These are phyloP conservation scores for Paecilomyces formosus DNA, from an alignment of 2,329 filamentous ascomycete genomes.

Conservation along the genomic window DNA sequence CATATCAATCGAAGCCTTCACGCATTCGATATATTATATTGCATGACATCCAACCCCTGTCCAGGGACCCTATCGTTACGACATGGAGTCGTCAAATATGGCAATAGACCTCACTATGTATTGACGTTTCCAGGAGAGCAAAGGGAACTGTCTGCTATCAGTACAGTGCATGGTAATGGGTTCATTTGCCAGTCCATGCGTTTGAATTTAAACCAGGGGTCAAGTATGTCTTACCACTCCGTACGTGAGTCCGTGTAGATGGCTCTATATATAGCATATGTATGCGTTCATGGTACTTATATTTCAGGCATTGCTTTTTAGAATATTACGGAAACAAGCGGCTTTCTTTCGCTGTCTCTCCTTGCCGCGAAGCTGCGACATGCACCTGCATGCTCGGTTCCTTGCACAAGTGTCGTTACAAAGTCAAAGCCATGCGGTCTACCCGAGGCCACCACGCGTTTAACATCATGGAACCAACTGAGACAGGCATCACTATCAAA, in stretches of 20 bases:
- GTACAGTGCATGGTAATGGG: not conserved
- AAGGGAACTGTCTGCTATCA: not conserved
- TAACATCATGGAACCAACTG: not conserved
- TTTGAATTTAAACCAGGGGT: not conserved
- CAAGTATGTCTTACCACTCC: not conserved
- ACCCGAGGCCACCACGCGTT: not conserved
- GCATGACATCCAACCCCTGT: too few species aligned
- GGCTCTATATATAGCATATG: not conserved
- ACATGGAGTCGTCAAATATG: too few species aligned
- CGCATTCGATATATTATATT: too few species aligned
- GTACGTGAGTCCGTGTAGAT: not conserved
- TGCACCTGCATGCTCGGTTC: not conserved
- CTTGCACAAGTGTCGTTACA: not conserved
- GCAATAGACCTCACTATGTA: not conserved
- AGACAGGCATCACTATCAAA: not conserved
- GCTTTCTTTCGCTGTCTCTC: not conserved
- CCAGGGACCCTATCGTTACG: too few species aligned
- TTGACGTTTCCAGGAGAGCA: not conserved
- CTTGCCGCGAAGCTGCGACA: not conserved
- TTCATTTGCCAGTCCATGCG: not conserved
- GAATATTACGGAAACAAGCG: not conserved
- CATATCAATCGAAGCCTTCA: too few species aligned
- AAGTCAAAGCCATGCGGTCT: not conserved
- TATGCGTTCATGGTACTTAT: not conserved
- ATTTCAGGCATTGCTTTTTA: not conserved